Evolutionary conservation across 257 asterid species (phyloP).

Genomic region (Nicotiana benthamiana): DNA sequence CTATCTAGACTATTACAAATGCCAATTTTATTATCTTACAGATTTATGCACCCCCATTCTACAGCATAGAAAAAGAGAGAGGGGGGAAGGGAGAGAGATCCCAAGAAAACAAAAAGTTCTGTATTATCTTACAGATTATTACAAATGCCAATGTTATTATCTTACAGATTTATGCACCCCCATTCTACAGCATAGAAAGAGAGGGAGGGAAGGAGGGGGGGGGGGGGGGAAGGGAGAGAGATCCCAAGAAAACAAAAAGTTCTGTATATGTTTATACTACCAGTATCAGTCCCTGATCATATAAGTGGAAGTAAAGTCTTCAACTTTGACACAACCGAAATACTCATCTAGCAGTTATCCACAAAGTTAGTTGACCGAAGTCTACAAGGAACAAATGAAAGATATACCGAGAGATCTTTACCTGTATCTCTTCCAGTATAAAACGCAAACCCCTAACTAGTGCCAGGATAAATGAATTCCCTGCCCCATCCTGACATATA

Average conservation of each 20-base stretch:
- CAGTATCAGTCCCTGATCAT: not conserved
- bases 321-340: not conserved
- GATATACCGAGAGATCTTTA: constrained; percentile 11
- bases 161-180: not conserved
- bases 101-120: not conserved
- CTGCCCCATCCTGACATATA: constrained; percentile 32
- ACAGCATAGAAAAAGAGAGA: not conserved
- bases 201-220: too few species aligned
- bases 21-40: not conserved
- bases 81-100: not conserved
- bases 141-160: not conserved
- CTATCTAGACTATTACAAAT: not conserved
- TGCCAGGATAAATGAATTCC: constrained; percentile 36
- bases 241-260: not conserved
- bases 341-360: not conserved
- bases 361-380: not conserved
- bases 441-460: constrained; percentile 77
- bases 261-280: too few species aligned
- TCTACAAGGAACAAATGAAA: not conserved
- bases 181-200: not conserved
- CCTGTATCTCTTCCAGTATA: constrained; percentile 87
- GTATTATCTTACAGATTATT: too few species aligned
- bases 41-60: not conserved
- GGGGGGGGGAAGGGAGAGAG: not conserved
- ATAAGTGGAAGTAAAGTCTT: not conserved